Evolutionary conservation across 495 filamentous ascomycete species (phyloP), one percentile per base, ranked within the genome.

Genomic region (Sporormia fimetaria): DNA sequence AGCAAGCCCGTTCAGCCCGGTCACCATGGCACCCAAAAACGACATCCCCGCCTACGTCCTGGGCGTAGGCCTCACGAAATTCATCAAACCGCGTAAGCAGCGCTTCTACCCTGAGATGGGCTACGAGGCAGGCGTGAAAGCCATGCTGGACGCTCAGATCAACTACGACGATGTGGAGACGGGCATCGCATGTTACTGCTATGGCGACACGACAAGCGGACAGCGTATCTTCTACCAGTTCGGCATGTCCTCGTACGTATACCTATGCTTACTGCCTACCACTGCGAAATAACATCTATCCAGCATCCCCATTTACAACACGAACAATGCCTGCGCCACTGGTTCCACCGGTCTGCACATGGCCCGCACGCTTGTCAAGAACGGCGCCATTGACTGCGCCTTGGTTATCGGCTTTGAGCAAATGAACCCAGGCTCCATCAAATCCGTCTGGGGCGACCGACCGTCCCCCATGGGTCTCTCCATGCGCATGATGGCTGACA

Each of bases 221-320:
- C 88, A 96, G 68, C 76, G 88, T 27, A 84, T 94, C 44, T 94
- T 96, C 67, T 96, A 96, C 61, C 88, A 96, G 63, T 94, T 94
- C 57, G 88, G 88, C 59, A 84, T 94, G 74, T 94, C 84, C 21
- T 67, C 78, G 57, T 94, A 92, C 50, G 87, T 87, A 46, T 83
- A 32, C 3, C 24, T 9, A 18, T 18, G 14, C 7, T 26, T 8
- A 43, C 31, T 16, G 21, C 21, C 17, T 18, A 12, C 11, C 6
- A 33, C 30, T 15, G 10, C 6, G 14, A 33, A 33, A 15, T 33
- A 8, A 33, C 6, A 37, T 7, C 18, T n/a, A n/a, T n/a, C 10
- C 27, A 49, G 39, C 6, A 50, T 50, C 11, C 47, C 47, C 10
- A 50, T 50, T 16, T 50, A 50, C 21, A 50, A 50, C 30, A 40